Evolutionary conservation across 306 rosid genomes (phyloP).

Genomic region (Ochetophila trinervis): DNA sequence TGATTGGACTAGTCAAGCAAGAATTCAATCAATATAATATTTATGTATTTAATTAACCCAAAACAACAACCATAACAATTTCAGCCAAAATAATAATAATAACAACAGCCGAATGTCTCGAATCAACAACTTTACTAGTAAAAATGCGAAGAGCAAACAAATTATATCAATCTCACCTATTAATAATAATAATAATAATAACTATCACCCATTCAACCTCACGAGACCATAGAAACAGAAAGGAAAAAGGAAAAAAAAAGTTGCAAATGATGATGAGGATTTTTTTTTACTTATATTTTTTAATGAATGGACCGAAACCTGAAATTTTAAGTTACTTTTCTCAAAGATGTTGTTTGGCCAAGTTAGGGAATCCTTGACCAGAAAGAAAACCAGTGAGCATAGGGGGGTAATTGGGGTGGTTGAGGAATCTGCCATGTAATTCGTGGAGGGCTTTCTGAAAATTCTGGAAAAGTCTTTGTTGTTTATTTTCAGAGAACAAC

Average conservation of each 20-base stretch:
- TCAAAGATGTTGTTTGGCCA: conserved; percentile 47
- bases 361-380: conserved; percentile 56
- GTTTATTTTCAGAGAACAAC: conserved; percentile 24
- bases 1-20: conserved; percentile 13
- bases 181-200: no score
- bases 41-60: no score
- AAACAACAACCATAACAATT: no score
- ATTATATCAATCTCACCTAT: no score
- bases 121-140: no score
- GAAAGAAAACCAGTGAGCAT: conserved; percentile 33
- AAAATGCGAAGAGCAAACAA: no score
- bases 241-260: no score
- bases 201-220: no score
- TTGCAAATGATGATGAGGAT: background rate
- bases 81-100: no score
- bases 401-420: background rate
- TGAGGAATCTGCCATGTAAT: conserved; percentile 39
- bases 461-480: conserved; percentile 4
- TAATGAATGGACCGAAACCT: conserved; percentile 36
- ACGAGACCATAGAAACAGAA: no score
- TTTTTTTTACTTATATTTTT: no score
- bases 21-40: conserved; percentile 1
- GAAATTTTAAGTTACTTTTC: conserved; percentile 30
- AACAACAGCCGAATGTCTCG: no score
- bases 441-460: conserved; percentile 13